Conservation (phyloP, 2,329 filamentous ascomycete genomes). For the Diaporthe amygdali region DNA sequence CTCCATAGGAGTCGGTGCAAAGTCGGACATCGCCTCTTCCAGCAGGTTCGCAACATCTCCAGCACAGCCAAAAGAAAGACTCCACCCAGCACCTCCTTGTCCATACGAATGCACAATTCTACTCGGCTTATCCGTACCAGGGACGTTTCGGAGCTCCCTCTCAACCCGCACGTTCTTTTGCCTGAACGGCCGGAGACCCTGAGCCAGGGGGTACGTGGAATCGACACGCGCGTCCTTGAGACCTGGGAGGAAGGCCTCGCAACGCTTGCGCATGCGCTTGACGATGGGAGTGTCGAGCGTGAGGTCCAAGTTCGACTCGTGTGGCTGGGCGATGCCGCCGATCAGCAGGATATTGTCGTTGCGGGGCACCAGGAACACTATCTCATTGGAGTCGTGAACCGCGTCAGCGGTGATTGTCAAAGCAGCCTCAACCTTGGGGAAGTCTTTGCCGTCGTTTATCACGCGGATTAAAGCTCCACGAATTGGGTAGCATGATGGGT, state of each 20-base stretch:
- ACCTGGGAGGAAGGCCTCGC: slow-evolving; percentile 46
- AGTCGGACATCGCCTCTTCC: slow-evolving; percentile 37
- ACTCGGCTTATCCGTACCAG: slow-evolving; percentile 30
- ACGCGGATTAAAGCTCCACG: slow-evolving; percentile 49
- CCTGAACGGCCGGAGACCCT: slow-evolving; percentile 48
- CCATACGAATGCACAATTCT: slow-evolving; percentile 51
- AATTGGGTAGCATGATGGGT: slow-evolving; percentile 46
- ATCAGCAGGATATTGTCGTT: slow-evolving; percentile 50
- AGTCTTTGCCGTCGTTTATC: slow-evolving; percentile 48
- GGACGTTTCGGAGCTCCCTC: slow-evolving; percentile 39
- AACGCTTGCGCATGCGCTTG: slow-evolving; percentile 46
- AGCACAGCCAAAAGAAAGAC: slow-evolving; percentile 45
- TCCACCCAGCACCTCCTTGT: slow-evolving; percentile 51
- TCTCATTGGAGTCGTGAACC: slow-evolving; percentile 40
- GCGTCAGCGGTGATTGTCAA: slow-evolving; percentile 47
- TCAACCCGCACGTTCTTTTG: slow-evolving; percentile 47
- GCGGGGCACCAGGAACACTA: slow-evolving; percentile 49
- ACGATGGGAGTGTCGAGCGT: slow-evolving; percentile 45
- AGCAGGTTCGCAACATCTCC: slow-evolving; percentile 40
- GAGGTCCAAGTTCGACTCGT: slow-evolving; percentile 43
- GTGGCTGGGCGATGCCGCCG: slow-evolving; percentile 43
- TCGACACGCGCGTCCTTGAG: slow-evolving; percentile 46
- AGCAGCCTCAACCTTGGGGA: slow-evolving; percentile 45
- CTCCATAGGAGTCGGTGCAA: slow-evolving; percentile 26
- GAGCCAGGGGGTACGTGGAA: slow-evolving; percentile 46